Percentiles rank a stretch among this genome's conserved stretches.
phyloP scores from a whole-genome alignment of 768 basidiomycete species.

The Dacryopinax spathularia region DNA sequence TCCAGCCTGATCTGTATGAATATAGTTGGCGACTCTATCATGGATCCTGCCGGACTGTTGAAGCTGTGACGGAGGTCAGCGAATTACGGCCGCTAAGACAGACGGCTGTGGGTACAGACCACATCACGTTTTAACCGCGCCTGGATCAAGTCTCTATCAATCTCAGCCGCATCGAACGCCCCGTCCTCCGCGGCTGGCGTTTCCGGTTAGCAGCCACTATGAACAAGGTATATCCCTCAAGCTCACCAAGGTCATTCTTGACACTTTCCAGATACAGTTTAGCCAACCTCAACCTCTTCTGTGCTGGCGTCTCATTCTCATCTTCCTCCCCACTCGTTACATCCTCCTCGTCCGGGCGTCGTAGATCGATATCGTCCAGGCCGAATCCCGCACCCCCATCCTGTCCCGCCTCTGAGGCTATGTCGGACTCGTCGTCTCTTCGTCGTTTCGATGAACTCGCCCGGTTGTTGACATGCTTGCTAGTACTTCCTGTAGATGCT shows the following conservation, averaged over 20 bases:
- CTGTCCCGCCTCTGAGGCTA: slow-evolving; percentile 17
- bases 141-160: slow-evolving; percentile 85
- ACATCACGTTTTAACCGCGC: slow-evolving; percentile 86
- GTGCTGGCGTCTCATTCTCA: slow-evolving; percentile 76
- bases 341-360: slow-evolving; percentile 38
- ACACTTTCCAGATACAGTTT: slow-evolving; percentile 80
- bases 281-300: slow-evolving; percentile 82
- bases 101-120: slow-evolving; percentile 21
- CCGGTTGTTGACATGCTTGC: slow-evolving; percentile 1
- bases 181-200: slow-evolving; percentile 45
- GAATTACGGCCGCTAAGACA: neutral
- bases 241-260: slow-evolving; percentile 55
- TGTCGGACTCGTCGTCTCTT: neutral
- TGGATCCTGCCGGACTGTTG: slow-evolving; percentile 82
- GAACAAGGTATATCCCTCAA: slow-evolving; percentile 9
- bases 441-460: slow-evolving; percentile 8
- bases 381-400: slow-evolving; percentile 21
- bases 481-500: neutral
- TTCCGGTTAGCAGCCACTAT: neutral
- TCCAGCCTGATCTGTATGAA: slow-evolving; percentile 13
- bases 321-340: slow-evolving; percentile 69
- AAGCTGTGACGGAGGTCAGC: slow-evolving; percentile 24
- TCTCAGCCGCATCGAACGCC: slow-evolving; percentile 88
- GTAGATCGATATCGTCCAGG: slow-evolving; percentile 65
- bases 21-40: slow-evolving; percentile 9